Conservation (phyloP, 805 yeast genomes). For the Kazachstania viticola region DNA sequence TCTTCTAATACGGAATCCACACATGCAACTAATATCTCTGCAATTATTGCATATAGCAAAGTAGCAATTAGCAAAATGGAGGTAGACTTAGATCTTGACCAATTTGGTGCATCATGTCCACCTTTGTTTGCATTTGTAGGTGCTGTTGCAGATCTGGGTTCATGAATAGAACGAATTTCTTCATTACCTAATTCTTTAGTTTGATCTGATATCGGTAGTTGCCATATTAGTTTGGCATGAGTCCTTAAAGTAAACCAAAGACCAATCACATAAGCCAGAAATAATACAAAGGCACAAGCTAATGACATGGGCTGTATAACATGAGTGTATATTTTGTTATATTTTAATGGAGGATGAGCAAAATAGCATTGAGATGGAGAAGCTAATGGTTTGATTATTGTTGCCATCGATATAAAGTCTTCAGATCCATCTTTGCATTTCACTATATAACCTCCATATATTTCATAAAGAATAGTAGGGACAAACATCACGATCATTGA, state of each 20-base stretch:
- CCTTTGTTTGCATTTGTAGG: slow-evolving; percentile 18
- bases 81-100: slow-evolving; percentile 82
- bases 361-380: slow-evolving; percentile 47
- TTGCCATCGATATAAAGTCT: slow-evolving; percentile 12
- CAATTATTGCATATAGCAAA: slow-evolving; percentile 78
- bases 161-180: slow-evolving; percentile 2
- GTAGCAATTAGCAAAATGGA: slow-evolving; percentile 78
- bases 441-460: slow-evolving; percentile 78
- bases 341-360: slow-evolving; percentile 60
- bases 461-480: slow-evolving; percentile 81
- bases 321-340: slow-evolving; percentile 51
- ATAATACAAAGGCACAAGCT: slow-evolving; percentile 68
- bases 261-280: slow-evolving; percentile 79
- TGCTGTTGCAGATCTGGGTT: slow-evolving; percentile 4
- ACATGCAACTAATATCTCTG: slow-evolving; percentile 85
- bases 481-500: slow-evolving; percentile 86
- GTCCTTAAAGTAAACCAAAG: slow-evolving; percentile 87
- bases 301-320: slow-evolving; percentile 76
- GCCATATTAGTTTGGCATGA: slow-evolving; percentile 96
- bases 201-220: slow-evolving; percentile 23
- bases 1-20: slow-evolving; percentile 76
- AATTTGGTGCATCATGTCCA: slow-evolving; percentile 94
- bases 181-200: slow-evolving; percentile 9
- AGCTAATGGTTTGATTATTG: slow-evolving; percentile 35
- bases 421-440: slow-evolving; percentile 38